Evolutionary conservation across 2,329 filamentous ascomycete genomes (phyloP), one percentile per base, ranked within the genome.

Genomic region (Ophiocordyceps robertsii): DNA sequence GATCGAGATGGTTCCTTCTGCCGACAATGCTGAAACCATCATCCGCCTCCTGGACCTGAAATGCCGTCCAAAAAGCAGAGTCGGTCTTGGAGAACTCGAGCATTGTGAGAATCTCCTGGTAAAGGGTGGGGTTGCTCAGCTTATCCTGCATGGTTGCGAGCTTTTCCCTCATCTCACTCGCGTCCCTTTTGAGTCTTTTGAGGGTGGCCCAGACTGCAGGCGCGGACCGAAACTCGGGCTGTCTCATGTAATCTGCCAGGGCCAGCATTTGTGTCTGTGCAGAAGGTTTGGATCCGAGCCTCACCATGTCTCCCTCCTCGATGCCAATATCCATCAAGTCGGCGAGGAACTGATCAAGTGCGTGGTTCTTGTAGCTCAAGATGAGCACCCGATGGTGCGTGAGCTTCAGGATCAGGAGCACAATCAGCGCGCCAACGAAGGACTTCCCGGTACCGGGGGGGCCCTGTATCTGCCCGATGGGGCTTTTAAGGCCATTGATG

Each of bases 371-470:
- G 44, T 77, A 86, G 24, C 73, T 77, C 2, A 83, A 56, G 0
- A 88, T 72, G 0, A 89, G 62, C 0, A 87, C 71, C 0, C 56
- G 72, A 27, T 72, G 62, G 0, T 49, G 17, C 0, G 72, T 75
- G 6, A 65, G 51, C 1, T 72, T 54, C 17, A 77, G 58, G 0
- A 88, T 53, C 0, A 66, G 56, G 41, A 78, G 77, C 0, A 75
- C 71, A 1, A 80, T 62, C 2, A 82, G 60, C 0, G 81, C 76
- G 0, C 84, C 84, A 3, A 85, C 71, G 47, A 84, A 84, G 0
- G 81, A 85, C 49, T 89, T 89, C 1, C 84, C 84, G 0, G 82
- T 88, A 0, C 80, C 82, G 49, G 83, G 84, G 1, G 84, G 84
- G 0, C 83, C 83, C 62, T 86, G 82, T 2, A 88, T 82, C 0